Evolutionary conservation across 352 stramenopile genomes (phyloP).

Genomic region (Pythium sp.): DNA sequence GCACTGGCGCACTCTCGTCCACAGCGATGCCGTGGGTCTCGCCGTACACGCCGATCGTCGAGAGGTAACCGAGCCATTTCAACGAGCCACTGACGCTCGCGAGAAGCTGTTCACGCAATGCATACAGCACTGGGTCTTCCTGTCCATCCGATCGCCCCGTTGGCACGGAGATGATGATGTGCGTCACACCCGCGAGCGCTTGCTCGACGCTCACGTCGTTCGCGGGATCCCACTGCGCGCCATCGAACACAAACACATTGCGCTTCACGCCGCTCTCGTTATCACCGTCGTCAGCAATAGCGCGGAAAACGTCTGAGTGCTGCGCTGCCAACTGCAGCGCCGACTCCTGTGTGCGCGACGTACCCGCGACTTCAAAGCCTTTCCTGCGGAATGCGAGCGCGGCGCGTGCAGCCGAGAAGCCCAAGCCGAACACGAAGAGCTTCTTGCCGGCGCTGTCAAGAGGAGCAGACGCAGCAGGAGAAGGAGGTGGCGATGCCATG

Average conservation of each 20-base stretch:
- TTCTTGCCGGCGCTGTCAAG: slow-evolving; percentile 22
- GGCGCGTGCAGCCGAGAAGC: slow-evolving; percentile 77
- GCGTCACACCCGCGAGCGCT: slow-evolving; percentile 57
- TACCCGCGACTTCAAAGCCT: slow-evolving; percentile 74
- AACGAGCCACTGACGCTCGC: slow-evolving; percentile 39
- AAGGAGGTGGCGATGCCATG: background rate
- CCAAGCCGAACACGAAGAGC: slow-evolving; percentile 89
- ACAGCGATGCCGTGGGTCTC: slow-evolving; percentile 83
- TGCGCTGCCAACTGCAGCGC: slow-evolving; percentile 34
- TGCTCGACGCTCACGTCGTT: slow-evolving; percentile 36
- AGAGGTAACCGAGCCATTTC: slow-evolving; percentile 90
- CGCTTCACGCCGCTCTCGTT: slow-evolving; percentile 6
- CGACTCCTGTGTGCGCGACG: slow-evolving; percentile 55
- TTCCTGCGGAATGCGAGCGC: slow-evolving; percentile 56
- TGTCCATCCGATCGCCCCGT: slow-evolving; percentile 39
- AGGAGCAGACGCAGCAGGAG: background rate
- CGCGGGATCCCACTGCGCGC: slow-evolving; percentile 37
- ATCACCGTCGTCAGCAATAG: slow-evolving; percentile 9
- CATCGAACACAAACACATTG: slow-evolving; percentile 86
- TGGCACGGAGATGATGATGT: slow-evolving; percentile 77
- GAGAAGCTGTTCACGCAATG: slow-evolving; percentile 40
- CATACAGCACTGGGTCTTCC: slow-evolving; percentile 72
- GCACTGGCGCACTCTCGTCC: slow-evolving; percentile 75
- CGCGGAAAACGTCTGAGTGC: slow-evolving; percentile 42
- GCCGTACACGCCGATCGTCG: slow-evolving; percentile 93